phyloP scores from a whole-genome alignment of 345 rosid genomes.

The Euphorbia peplus region DNA sequence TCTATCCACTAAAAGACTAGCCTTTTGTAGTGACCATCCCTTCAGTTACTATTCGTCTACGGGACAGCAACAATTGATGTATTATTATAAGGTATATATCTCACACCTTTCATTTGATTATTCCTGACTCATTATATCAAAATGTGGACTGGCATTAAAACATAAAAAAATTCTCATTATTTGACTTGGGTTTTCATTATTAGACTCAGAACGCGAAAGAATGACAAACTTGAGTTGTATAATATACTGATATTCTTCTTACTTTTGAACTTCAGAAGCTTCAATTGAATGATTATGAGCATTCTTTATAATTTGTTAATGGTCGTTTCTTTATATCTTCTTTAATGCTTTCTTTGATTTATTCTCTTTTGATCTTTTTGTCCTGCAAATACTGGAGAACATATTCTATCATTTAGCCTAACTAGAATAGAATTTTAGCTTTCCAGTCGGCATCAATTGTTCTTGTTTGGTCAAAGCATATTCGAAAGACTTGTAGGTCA shows the following conservation, averaged over 20 bases:
- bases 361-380: not conserved
- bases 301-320: not conserved
- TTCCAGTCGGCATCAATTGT: not conserved
- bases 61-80: conserved; percentile 52
- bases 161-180: not conserved
- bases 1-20: conserved; percentile 50
- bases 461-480: not conserved
- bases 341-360: not conserved
- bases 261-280: not conserved
- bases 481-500: not conserved
- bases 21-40: conserved; percentile 71
- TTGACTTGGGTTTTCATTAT: not conserved
- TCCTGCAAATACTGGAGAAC: not conserved
- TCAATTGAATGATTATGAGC: not conserved
- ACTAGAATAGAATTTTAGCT: not conserved
- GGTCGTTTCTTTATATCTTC: not conserved
- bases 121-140: not conserved
- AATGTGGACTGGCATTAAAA: not conserved
- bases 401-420: conserved; percentile 8
- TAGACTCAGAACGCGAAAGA: not conserved
- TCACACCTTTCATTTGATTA: conserved; percentile 1
- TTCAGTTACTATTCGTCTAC: conserved; percentile 42
- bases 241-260: not conserved
- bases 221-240: not conserved
- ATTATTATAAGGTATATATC: conserved; percentile 61